Conservation (phyloP, 1,284 basidiomycete species). For the Cutaneotrichosporon mucoides region DNA sequence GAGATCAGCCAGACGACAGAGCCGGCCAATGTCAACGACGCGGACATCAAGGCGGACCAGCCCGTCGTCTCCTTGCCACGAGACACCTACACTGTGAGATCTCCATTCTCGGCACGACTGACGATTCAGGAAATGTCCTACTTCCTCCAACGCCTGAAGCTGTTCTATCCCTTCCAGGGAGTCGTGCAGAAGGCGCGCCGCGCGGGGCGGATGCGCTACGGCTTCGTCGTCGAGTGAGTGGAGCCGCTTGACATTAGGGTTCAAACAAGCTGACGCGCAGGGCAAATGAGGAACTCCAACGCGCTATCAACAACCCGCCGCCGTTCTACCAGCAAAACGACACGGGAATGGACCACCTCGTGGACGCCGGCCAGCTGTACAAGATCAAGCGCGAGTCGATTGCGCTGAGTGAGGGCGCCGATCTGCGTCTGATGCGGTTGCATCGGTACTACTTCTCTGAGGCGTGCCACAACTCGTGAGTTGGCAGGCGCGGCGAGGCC, state of each 20-base stretch:
- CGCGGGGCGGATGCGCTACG: slow-evolving; percentile 22
- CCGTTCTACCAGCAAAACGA: slow-evolving; percentile 19
- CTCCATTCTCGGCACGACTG: background rate
- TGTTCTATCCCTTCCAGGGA: slow-evolving; percentile 26
- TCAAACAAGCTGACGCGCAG: background rate
- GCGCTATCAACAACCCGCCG: slow-evolving; percentile 15
- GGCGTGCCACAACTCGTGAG: slow-evolving; percentile 23
- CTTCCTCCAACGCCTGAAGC: slow-evolving; percentile 21
- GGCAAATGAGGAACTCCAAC: slow-evolving; percentile 20
- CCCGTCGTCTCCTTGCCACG: slow-evolving; percentile 16
- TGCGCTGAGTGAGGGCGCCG: slow-evolving; percentile 23
- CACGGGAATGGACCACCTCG: slow-evolving; percentile 1
- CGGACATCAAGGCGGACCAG: slow-evolving; percentile 13
- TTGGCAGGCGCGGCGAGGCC: background rate
- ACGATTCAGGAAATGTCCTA: slow-evolving; percentile 24
- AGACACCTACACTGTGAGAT: slow-evolving; percentile 19
- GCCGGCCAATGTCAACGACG: slow-evolving; percentile 29
- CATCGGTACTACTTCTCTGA: slow-evolving; percentile 27
- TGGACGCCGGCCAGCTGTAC: slow-evolving; percentile 18
- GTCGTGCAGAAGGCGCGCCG: slow-evolving; percentile 23
- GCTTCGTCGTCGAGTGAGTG: slow-evolving; percentile 22
- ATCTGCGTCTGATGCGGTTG: slow-evolving; percentile 25
- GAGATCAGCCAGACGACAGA: slow-evolving; percentile 26
- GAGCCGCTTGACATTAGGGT: background rate
- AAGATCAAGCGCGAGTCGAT: slow-evolving; percentile 22